Conservation (phyloP, 148 eudicot genomes). For the Polygonum aviculare region DNA sequence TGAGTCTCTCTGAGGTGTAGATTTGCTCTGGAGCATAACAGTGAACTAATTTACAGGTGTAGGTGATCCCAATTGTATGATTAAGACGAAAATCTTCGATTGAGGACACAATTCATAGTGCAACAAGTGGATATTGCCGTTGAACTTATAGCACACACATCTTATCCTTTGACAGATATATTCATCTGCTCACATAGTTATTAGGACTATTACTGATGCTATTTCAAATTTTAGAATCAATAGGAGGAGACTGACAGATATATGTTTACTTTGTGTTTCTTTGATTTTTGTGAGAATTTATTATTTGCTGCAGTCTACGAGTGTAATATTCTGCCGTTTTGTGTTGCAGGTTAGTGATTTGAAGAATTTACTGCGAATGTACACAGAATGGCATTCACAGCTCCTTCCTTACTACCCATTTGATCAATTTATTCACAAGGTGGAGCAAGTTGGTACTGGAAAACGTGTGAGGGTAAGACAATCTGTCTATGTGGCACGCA, state of each 20-base stretch:
- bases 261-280: neutral
- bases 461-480: slow-evolving; percentile 66
- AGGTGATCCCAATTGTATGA: neutral
- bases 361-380: slow-evolving; percentile 63
- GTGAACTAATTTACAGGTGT: neutral
- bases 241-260: neutral
- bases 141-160: neutral
- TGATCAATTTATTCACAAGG: slow-evolving; percentile 81
- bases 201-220: neutral
- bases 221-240: neutral
- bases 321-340: neutral
- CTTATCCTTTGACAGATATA: neutral
- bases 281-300: neutral
- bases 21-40: neutral
- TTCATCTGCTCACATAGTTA: neutral
- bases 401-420: slow-evolving; percentile 79
- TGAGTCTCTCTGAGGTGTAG: neutral
- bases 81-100: neutral
- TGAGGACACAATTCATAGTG: neutral
- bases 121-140: neutral
- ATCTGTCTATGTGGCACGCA: neutral
- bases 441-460: slow-evolving; percentile 71
- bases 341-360: slow-evolving; percentile 61
- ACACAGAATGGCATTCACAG: slow-evolving; percentile 85
- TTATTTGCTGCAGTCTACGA: neutral